Evolutionary conservation across 2,329 filamentous ascomycete species (phyloP).

Genomic region (Setomelanomma holmii): DNA sequence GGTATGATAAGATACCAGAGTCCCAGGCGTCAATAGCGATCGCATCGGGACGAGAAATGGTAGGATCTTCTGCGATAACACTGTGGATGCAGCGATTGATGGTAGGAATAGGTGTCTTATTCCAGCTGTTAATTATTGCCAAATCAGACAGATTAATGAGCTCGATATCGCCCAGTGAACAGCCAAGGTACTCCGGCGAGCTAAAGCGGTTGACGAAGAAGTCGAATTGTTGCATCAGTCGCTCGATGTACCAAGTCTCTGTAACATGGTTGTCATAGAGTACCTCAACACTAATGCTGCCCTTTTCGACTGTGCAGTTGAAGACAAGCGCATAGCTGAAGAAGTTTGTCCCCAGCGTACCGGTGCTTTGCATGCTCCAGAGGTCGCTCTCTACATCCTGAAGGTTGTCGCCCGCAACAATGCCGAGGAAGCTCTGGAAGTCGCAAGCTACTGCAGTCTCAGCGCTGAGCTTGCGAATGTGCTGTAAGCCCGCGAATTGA

Average conservation of each 20-base stretch:
- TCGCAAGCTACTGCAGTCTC: slow-evolving; percentile 54
- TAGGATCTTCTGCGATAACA: slow-evolving; percentile 34
- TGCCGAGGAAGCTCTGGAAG: slow-evolving; percentile 57
- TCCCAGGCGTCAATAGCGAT: slow-evolving; percentile 42
- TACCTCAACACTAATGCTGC: slow-evolving; percentile 34
- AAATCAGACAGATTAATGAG: slow-evolving; percentile 31
- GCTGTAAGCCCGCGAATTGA: slow-evolving; percentile 55
- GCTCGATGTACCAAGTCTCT: slow-evolving; percentile 34
- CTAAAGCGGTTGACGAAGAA: slow-evolving; percentile 36
- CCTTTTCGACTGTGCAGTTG: slow-evolving; percentile 34
- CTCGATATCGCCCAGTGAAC: slow-evolving; percentile 23
- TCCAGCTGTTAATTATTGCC: slow-evolving; percentile 31
- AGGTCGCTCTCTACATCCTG: slow-evolving; percentile 36
- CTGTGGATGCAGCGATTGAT: slow-evolving; percentile 39
- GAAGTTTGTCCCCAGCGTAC: slow-evolving; percentile 43
- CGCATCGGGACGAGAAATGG: slow-evolving; percentile 21
- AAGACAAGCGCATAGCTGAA: slow-evolving; percentile 47
- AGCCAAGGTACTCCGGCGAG: slow-evolving; percentile 9
- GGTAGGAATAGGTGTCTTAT: slow-evolving; percentile 27
- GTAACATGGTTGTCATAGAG: slow-evolving; percentile 40
- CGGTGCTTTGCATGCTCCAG: slow-evolving; percentile 42
- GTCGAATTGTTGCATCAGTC: slow-evolving; percentile 38
- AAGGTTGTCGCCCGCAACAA: slow-evolving; percentile 43
- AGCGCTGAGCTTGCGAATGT: slow-evolving; percentile 48
- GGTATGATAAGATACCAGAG: slow-evolving; percentile 31